phyloP scores from a whole-genome alignment of 163 green algal species.

The Coccomyxa subellipsoidea region DNA sequence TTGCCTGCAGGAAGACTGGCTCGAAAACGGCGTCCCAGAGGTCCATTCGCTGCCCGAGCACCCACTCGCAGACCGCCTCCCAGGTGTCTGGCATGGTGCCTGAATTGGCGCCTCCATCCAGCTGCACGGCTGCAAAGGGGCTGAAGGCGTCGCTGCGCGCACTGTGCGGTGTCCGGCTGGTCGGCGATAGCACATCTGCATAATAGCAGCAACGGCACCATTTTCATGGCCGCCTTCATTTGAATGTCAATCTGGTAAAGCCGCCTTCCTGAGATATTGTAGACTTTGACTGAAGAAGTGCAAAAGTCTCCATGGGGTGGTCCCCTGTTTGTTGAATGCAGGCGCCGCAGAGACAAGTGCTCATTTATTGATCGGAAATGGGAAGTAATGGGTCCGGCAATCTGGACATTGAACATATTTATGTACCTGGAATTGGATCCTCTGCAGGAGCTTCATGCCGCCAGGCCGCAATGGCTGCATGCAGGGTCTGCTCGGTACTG shows the following conservation, averaged over 20 bases:
- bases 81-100: conserved; percentile 26
- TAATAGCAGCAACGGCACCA: too few relatives aligned
- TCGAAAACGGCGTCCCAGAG: conserved; percentile 80
- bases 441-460: not conserved
- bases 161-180: not conserved
- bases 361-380: too few relatives aligned
- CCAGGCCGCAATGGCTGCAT: conserved; percentile 1
- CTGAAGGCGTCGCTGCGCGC: not conserved
- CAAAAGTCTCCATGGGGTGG: too few relatives aligned
- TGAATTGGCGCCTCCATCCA: not conserved
- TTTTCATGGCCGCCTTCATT: too few relatives aligned
- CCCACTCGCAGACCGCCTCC: conserved; percentile 54
- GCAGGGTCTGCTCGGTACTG: conserved; percentile 20
- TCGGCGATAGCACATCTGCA: not conserved
- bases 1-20: conserved; percentile 51
- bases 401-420: not conserved
- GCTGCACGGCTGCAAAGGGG: not conserved
- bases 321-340: too few relatives aligned
- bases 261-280: too few relatives aligned
- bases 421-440: not conserved
- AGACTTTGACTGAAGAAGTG: too few relatives aligned
- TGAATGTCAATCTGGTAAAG: too few relatives aligned
- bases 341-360: too few relatives aligned
- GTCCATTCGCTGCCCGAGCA: conserved; percentile 57
- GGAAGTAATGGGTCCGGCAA: not conserved